Conservation (phyloP, 148 eudicot species). For the Cornus florida region DNA sequence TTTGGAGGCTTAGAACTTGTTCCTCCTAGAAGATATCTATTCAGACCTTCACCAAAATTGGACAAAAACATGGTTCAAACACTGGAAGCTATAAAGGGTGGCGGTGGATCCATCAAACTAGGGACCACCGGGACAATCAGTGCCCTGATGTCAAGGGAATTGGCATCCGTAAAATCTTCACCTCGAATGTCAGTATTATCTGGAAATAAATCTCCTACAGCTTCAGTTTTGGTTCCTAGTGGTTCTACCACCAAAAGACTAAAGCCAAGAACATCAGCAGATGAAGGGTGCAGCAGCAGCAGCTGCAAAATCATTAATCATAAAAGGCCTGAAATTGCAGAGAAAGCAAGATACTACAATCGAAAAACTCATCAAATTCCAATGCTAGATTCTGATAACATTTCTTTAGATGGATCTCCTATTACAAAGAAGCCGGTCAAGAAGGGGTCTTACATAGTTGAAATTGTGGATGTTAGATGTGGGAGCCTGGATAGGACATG, state of each 20-base stretch:
- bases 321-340: constrained; percentile 33
- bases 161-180: constrained; percentile 41
- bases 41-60: neutral
- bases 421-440: constrained; percentile 16
- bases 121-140: constrained; percentile 78
- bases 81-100: constrained; percentile 73
- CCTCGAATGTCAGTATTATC: neutral
- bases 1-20: too few relatives aligned
- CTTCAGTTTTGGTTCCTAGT: constrained; percentile 16
- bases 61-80: constrained; percentile 15
- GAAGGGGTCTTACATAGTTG: constrained; percentile 39
- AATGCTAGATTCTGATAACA: constrained; percentile 60
- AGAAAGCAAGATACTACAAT: constrained; percentile 13
- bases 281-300: constrained; percentile 59
- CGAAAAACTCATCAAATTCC: constrained; percentile 51
- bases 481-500: constrained; percentile 44
- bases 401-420: constrained; percentile 67
- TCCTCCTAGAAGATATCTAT: neutral
- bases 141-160: constrained; percentile 71
- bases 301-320: constrained; percentile 36
- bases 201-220: constrained; percentile 19
- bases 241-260: constrained; percentile 28
- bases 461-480: constrained; percentile 75
- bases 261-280: constrained; percentile 42
- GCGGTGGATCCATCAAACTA: constrained; percentile 83